Evolutionary conservation across 2,329 filamentous ascomycete genomes (phyloP).

Genomic region (Trichocomaceae sp.): DNA sequence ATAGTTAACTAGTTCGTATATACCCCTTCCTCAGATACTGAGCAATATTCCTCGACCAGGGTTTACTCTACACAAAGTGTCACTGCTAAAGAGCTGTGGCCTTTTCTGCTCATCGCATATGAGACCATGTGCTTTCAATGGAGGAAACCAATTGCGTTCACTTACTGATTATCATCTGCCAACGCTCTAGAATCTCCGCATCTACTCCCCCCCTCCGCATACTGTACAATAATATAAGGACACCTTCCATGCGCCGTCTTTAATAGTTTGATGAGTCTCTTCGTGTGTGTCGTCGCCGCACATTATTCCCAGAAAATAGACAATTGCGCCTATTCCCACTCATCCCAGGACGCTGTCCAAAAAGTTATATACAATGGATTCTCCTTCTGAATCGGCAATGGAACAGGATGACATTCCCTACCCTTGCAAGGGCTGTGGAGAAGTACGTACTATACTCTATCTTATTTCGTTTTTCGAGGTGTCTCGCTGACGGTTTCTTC

Average conservation of each 20-base stretch:
- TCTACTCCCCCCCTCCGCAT: neutral
- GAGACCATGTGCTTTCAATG: neutral
- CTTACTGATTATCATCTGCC: neutral
- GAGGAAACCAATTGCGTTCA: no score
- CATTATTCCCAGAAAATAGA: neutral
- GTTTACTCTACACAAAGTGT: no score
- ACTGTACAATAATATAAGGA: neutral
- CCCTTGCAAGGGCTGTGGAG: conserved; percentile 87
- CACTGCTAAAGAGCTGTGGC: neutral
- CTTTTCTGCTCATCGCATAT: neutral
- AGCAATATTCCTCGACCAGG: neutral
- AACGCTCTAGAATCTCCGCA: neutral
- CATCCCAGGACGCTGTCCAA: neutral
- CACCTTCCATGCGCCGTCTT: conserved; percentile 8
- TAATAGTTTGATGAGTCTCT: conserved; percentile 2
- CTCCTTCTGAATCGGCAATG: conserved; percentile 55
- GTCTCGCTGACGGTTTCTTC: conserved; percentile 12
- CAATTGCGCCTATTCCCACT: neutral
- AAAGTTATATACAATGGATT: conserved; percentile 41
- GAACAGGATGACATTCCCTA: conserved; percentile 74
- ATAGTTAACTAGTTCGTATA: neutral
- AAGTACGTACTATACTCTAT: conserved; percentile 49
- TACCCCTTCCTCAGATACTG: neutral
- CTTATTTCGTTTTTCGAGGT: neutral
- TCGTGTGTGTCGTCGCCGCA: neutral